These are phyloP conservation scores for Dinochytrium kinnereticum DNA, from an alignment of 371 early-diverging fungal genomes.

Conservation along the genomic window DNA sequence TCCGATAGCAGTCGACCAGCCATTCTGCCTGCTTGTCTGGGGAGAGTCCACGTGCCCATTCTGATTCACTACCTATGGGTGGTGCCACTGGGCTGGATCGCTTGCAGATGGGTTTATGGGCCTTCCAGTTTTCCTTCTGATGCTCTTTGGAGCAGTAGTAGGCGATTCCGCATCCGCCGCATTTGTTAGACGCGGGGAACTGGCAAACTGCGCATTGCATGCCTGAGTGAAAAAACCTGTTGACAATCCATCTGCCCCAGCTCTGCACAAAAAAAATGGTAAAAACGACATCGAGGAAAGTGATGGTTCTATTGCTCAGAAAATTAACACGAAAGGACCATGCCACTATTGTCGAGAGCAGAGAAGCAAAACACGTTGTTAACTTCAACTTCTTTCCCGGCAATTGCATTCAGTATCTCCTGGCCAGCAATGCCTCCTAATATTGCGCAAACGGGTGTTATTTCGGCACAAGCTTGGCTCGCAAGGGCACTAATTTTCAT, in stretches of 20 bases:
- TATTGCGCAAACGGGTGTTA: constrained; percentile 80
- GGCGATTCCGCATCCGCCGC: background rate
- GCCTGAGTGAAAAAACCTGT: too few species aligned
- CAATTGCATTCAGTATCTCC: constrained; percentile 82
- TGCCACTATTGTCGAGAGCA: constrained; percentile 40
- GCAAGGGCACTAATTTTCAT: background rate
- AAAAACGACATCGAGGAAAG: too few species aligned
- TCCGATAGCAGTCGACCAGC: background rate
- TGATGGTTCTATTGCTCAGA: too few species aligned
- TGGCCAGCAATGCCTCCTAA: constrained; percentile 89
- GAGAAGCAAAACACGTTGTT: constrained; percentile 82
- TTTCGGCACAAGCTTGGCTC: constrained; percentile 57
- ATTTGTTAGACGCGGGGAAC: too few species aligned
- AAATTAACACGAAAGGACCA: background rate
- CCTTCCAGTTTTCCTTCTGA: background rate
- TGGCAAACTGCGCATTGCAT: too few species aligned
- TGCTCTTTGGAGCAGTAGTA: background rate
- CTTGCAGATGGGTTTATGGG: background rate
- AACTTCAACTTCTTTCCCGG: constrained; percentile 79
- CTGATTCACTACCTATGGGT: background rate
- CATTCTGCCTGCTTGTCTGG: background rate
- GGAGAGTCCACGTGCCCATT: background rate
- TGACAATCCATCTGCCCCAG: too few species aligned
- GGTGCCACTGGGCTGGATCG: too few species aligned
- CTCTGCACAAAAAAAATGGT: too few species aligned